Evolutionary conservation across 106 monocot genomes (phyloP), one percentile per base, ranked within the genome.

Genomic region (Dendrobium huoshanense): DNA sequence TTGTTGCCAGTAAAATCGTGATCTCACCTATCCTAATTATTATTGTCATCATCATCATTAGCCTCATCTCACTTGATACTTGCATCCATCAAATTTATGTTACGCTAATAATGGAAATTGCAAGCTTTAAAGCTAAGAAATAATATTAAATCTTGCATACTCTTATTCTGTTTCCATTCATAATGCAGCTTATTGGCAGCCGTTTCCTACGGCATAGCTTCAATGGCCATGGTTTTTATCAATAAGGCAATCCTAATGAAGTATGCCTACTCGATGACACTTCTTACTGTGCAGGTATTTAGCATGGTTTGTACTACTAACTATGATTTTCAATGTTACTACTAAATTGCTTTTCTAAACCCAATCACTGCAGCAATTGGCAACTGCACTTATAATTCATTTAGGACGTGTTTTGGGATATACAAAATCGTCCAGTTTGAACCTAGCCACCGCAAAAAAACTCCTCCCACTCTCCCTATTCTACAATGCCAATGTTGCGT

Each of bases 151-250:
- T 81, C 17, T 27, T 56, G 25, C 49, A 25, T 49, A 59, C 13
- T 27, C 22, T 18, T 41, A 9, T 33, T 72, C 72, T 77, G 9
- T 51, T 78, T 11, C 27, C 79, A 24, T 25, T 13, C 1, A 11
- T 47, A 73, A 75, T 88, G 72, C 82, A 98, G 97, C 64, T 81
- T 98, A 47, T 80, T 88, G 84, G 85, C 95, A 18, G 98, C 95
- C 15, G 45, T 89, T 37, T 95, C 98, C 11, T 99, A 95, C 83
- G 98, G 98, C 80, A 48, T 89, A 74, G 82, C 91, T 82, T 99
- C 98, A 29, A 99, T 99, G 95, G 92, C 91, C 67, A 99, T 99
- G 98, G 95, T 99, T 81, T 98, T 99, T 79, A 87, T 99, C 87
- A 99, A 99, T 78, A 99, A 98, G 90, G 98, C 98, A 72, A 77